These are phyloP conservation scores for Colletotrichum sansevieriae DNA, from an alignment of 2,329 filamentous ascomycete species.

Conservation along the genomic window DNA sequence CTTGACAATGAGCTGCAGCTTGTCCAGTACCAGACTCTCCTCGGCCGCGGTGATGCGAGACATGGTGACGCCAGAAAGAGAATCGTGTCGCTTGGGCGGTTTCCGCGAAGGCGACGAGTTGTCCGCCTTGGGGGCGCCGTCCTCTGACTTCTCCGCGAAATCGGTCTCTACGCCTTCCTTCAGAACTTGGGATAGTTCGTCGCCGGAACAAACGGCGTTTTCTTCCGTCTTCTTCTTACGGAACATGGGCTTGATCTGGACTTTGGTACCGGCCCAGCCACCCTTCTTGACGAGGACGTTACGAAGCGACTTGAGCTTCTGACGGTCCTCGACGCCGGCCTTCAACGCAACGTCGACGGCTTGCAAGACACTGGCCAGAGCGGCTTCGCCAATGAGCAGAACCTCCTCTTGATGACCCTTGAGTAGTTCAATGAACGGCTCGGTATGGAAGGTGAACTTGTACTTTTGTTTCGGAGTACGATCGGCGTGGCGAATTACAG, in stretches of 20 bases:
- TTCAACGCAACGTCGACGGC: constrained; percentile 86
- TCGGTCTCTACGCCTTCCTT: constrained; percentile 49
- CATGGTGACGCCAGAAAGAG: constrained; percentile 89
- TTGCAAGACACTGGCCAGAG: constrained; percentile 87
- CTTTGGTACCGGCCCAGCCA: constrained; percentile 94
- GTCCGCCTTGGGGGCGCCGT: constrained; percentile 35
- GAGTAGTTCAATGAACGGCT: constrained; percentile 93
- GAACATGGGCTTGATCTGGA: constrained; percentile 99
- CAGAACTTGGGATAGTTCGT: constrained; percentile 51
- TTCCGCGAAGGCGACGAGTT: constrained; percentile 48
- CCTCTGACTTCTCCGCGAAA: constrained; percentile 42
- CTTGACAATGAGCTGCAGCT: constrained; percentile 97
- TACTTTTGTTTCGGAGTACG: constrained; percentile 99
- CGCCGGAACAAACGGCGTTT: constrained; percentile 45
- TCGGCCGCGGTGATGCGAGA: constrained; percentile 95
- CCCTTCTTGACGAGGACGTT: constrained; percentile 94
- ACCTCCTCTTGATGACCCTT: constrained; percentile 98
- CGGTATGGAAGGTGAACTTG: constrained; percentile 98
- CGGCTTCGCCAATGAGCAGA: constrained; percentile 90
- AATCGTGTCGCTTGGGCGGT: constrained; percentile 79
- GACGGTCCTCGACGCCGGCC: constrained; percentile 84
- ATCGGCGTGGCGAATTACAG: constrained; percentile 95
- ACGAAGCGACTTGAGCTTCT: constrained; percentile 86
- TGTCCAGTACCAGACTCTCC: constrained; percentile 93
- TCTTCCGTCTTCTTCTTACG: constrained; percentile 84